These are phyloP conservation scores for Penicillium glabrum DNA, from an alignment of 2,329 filamentous ascomycete genomes.

Conservation along the genomic window DNA sequence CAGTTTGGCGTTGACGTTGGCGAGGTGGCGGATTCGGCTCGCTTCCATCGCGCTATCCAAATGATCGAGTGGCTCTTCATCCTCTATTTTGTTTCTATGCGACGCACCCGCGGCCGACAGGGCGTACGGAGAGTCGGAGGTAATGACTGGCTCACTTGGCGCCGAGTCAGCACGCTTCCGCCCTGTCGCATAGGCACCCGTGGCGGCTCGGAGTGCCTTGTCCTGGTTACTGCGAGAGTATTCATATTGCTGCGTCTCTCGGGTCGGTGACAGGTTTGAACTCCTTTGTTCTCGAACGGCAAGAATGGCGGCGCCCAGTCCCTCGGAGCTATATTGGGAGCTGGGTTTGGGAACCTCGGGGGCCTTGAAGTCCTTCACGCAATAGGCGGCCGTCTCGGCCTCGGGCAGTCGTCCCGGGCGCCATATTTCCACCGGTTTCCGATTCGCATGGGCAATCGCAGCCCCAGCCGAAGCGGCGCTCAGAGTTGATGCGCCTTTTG, in stretches of 20 bases:
- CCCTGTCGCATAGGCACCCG: slow-evolving; percentile 65
- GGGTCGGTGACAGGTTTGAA: slow-evolving; percentile 11
- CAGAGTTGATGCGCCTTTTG: slow-evolving; percentile 60
- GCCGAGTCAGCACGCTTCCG: slow-evolving; percentile 66
- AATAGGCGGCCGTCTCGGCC: slow-evolving; percentile 59
- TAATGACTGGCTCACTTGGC: slow-evolving; percentile 44
- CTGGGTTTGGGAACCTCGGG: slow-evolving; percentile 19
- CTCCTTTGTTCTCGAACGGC: slow-evolving; percentile 46
- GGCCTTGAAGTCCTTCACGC: slow-evolving; percentile 59
- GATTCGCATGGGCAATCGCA: slow-evolving; percentile 70
- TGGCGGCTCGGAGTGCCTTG: slow-evolving; percentile 72
- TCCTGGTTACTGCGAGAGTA: slow-evolving; percentile 56
- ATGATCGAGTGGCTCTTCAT: slow-evolving; percentile 50
- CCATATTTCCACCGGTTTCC: slow-evolving; percentile 65
- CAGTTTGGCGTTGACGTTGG: slow-evolving; percentile 71
- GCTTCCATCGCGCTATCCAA: slow-evolving; percentile 48
- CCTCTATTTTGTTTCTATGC: slow-evolving; percentile 47
- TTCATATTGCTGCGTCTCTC: slow-evolving; percentile 19
- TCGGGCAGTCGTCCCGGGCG: slow-evolving; percentile 62
- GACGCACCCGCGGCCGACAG: slow-evolving; percentile 71
- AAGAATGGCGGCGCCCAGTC: slow-evolving; percentile 72
- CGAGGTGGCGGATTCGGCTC: slow-evolving; percentile 63
- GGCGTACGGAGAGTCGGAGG: slow-evolving; percentile 57
- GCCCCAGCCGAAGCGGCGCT: slow-evolving; percentile 65
- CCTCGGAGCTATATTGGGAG: slow-evolving; percentile 62